Base-by-base conservation (phyloP, 1,139 yeast genomes). In the Pichia inconspicua region DNA sequence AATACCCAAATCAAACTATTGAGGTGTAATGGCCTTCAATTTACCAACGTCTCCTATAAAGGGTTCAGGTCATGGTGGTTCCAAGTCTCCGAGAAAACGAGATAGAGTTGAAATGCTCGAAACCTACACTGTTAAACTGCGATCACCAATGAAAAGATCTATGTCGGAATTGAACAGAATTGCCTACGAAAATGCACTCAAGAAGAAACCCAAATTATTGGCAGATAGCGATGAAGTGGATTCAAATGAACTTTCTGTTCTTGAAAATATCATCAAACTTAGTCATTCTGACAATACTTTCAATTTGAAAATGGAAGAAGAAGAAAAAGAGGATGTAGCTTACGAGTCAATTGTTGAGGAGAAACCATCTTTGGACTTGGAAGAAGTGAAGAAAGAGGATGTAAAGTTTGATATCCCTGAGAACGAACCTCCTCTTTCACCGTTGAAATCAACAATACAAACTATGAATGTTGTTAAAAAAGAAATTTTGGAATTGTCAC, bases 141-240 rank as follows among this genome's bases (percentile, higher is more conserved):
- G 56, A 11, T 74, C 80, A 4, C 81, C 80, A 0, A 51, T 60
- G 48, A 74, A 68, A 51, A 56, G 81, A 55, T 52, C 70, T 1
- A 53, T 60, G 47, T 58, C 58, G 0, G 79, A 75, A 25, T 56
- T 76, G 46, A 77, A 79, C 52, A 61, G 60, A 43, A 70, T 80
- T 6, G 85, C 85, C 0, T 63, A 77, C 25, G 73, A 72, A 53
- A 62, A 75, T 53, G 81, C 85, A 0, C 61, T 67, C 31, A 45
- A 43, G 14, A 48, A 54, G 56, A 62, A 48, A 41, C 32, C 40
- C 61, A 66, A 2, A 59, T 66, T 62, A 61, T 39, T 59, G 66
- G 39, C 61, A 70, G 65, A 40, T 5, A 68, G 66, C 19, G 77
- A 69, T 28, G 73, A 66, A 6, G 63, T 64, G 6, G 67, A 62